Base-by-base conservation (phyloP, 495 filamentous ascomycete genomes). In the Talaromyces wortmannii region DNA sequence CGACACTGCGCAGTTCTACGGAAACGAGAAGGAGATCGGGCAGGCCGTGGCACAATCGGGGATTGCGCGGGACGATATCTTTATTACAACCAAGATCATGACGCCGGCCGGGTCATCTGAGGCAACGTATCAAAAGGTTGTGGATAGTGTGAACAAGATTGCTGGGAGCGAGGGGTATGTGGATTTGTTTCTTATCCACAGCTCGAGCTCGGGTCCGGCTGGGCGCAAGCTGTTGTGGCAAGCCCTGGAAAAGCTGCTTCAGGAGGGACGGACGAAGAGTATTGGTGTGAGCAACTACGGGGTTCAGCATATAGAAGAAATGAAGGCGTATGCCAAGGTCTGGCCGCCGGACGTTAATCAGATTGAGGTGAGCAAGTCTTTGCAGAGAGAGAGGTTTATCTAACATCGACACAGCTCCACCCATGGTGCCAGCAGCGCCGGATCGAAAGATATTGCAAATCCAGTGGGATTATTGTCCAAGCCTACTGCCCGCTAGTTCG, bases 281-380 rank as follows among this genome's bases (percentile, higher is more conserved):
- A 87, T 88, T 62, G 87, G 87, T 0, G 86, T 90, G 23, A 85
- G 83, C 63, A 90, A 89, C 60, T 89, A 79, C 62, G 86, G 81
- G 2, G 78, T 82, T 42, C 63, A 70, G 30, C 78, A 84, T 55
- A 80, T 86, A 49, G 78, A 85, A 60, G 77, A 83, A 60, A 67
- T 89, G 77, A 83, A 80, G 67, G 57, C 62, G 11, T 84, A 78
- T 67, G 82, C 84, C 16, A 76, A 76, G 56, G 72, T 82, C 4
- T 85, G 76, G 74, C 86, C 87, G 54, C 85, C 83, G 16, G 77
- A 79, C 33, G 83, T 87, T 5, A 88, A 89, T 64, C 86, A 90
- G 59, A 82, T 88, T 64, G 81, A 85, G 77, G 82, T 83, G 56
- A 36, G 67, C 67, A 45, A 12, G 45, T 47, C 42, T 30, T 48